A percentile compares a stretch with the other conserved stretches of the same genome.
Evolutionary conservation across 257 asterid genomes (phyloP).

Genomic region (Catharanthus roseus): DNA sequence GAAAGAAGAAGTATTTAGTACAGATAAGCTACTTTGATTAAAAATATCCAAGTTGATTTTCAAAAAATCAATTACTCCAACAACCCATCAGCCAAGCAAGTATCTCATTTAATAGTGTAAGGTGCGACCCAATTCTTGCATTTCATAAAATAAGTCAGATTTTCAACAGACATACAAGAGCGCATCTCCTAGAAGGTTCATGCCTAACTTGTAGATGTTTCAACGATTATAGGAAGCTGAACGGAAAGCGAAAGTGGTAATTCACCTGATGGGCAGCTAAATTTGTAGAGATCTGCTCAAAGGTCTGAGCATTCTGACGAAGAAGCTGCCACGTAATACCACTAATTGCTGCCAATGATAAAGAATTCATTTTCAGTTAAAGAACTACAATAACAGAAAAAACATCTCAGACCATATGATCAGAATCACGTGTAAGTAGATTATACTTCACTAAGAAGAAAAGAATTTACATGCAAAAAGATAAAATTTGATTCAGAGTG

Average conservation of each 20-base stretch:
- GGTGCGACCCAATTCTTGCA: too few relatives aligned
- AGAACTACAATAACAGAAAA: background rate
- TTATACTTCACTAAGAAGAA: background rate
- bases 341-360: constrained; percentile 33
- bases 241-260: background rate
- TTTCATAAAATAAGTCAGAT: background rate
- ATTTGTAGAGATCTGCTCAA: constrained; percentile 68
- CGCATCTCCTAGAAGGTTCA: background rate
- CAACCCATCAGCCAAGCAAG: too few relatives aligned
- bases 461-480: background rate
- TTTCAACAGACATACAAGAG: background rate
- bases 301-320: constrained; percentile 61
- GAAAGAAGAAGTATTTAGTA: background rate
- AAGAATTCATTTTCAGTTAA: background rate
- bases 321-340: constrained; percentile 57
- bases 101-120: background rate
- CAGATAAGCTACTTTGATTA: background rate
- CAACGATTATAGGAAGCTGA: background rate
- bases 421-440: background rate
- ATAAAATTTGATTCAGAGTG: background rate
- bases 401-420: background rate
- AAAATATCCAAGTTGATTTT: background rate
- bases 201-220: background rate
- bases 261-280: constrained; percentile 56
- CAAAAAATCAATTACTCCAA: background rate